A percentile compares a stretch with the other conserved stretches of the same genome.
These are phyloP conservation scores for Aegilops umbellulata DNA, from an alignment of 176 grass and related monocot genomes.

Conservation along the genomic window DNA sequence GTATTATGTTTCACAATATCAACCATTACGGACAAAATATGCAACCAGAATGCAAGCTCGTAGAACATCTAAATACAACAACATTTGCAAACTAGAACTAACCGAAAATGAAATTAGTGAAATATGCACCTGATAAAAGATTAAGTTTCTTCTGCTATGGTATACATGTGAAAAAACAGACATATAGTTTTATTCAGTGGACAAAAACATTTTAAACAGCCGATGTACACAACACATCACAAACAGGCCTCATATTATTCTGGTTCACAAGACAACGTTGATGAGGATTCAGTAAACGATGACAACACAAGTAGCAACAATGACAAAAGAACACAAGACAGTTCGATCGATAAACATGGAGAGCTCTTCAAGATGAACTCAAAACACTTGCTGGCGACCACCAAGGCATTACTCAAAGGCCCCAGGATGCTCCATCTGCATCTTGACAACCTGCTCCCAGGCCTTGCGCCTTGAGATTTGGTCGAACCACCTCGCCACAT, in stretches of 20 bases:
- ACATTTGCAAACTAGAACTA: not conserved
- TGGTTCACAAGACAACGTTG: slow-evolving; percentile 6
- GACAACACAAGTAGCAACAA: not conserved
- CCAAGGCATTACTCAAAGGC: slow-evolving; percentile 44
- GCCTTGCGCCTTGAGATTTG: slow-evolving; percentile 49
- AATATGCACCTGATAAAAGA: not conserved
- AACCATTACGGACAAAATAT: not conserved
- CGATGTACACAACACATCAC: not conserved
- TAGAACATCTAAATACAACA: not conserved
- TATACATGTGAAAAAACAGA: not conserved
- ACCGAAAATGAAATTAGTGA: not conserved
- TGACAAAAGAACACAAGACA: slow-evolving; percentile 17
- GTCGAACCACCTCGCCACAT: slow-evolving; percentile 65
- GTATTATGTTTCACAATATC: not conserved
- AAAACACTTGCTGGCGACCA: not conserved
- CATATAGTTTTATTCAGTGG: no score
- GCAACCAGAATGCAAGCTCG: not conserved
- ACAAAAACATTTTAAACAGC: not conserved
- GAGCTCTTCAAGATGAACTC: slow-evolving; percentile 18
- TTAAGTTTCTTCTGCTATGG: not conserved
- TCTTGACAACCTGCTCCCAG: slow-evolving; percentile 64
- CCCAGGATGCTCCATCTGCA: slow-evolving; percentile 65
- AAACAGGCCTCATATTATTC: slow-evolving; percentile 45
- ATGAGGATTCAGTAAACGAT: not conserved
- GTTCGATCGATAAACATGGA: not conserved